phyloP scores from a whole-genome alignment of 179 eudicot genomes.

The Monotropa hypopitys region DNA sequence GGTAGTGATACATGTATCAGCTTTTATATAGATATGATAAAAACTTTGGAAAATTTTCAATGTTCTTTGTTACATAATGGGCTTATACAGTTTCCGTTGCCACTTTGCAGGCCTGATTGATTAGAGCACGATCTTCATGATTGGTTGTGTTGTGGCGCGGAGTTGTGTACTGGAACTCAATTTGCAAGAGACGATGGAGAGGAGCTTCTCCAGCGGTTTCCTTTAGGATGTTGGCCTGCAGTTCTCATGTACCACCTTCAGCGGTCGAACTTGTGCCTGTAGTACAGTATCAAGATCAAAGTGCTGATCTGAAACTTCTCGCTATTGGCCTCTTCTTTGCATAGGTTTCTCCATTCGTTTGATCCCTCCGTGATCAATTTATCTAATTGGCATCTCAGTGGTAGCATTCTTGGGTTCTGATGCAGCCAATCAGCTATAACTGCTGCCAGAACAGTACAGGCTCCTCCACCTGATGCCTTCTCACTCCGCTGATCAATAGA shows the following conservation, averaged over 20 bases:
- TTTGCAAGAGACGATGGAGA: slow-evolving; percentile 22
- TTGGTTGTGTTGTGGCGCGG: slow-evolving; percentile 10
- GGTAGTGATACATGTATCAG: background rate
- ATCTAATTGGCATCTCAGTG: slow-evolving; percentile 17
- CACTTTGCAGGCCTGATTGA: background rate
- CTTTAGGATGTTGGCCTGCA: slow-evolving; percentile 13
- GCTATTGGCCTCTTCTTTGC: slow-evolving; percentile 10
- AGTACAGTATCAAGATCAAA: slow-evolving; percentile 23
- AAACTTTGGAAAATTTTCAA: background rate
- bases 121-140: background rate
- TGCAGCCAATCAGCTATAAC: slow-evolving; percentile 20
- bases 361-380: slow-evolving; percentile 19
- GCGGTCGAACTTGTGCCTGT: slow-evolving; percentile 15
- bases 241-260: slow-evolving; percentile 15
- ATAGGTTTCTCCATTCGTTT: slow-evolving; percentile 17
- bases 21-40: background rate
- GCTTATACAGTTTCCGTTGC: background rate
- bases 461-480: slow-evolving; percentile 21
- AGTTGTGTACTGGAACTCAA: slow-evolving; percentile 16
- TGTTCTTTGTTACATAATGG: background rate
- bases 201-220: slow-evolving; percentile 12
- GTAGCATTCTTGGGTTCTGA: slow-evolving; percentile 13
- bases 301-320: slow-evolving; percentile 18
- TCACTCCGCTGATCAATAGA: slow-evolving; percentile 21
- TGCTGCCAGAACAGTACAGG: slow-evolving; percentile 17